Conservation (phyloP, 805 yeast genomes). For the Saccharomyces eubayanus region DNA sequence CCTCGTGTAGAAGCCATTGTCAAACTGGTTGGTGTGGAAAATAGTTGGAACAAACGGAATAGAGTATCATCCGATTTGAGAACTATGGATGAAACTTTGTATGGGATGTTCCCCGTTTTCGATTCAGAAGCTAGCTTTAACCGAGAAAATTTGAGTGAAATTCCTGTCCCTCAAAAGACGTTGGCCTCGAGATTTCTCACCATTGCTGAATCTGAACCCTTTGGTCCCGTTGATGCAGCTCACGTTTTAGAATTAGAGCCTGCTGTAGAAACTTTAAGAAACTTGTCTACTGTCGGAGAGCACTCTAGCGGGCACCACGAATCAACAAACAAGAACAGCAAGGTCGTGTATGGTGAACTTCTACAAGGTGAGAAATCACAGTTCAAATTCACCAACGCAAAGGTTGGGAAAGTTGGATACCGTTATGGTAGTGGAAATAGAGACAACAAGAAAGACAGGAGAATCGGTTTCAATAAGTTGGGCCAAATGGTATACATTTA, state of each 20-base stretch:
- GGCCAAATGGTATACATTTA: conserved; percentile 44
- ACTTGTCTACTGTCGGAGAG: conserved; percentile 52
- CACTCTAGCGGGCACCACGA: conserved; percentile 33
- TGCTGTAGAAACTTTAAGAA: conserved; percentile 70
- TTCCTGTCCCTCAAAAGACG: conserved; percentile 82
- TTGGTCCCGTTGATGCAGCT: conserved; percentile 95
- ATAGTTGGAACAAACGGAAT: conserved; percentile 47
- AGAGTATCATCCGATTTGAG: conserved; percentile 47
- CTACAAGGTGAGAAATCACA: conserved; percentile 60
- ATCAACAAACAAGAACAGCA: conserved; percentile 22
- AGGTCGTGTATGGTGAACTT: conserved; percentile 46
- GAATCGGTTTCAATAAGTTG: conserved; percentile 56
- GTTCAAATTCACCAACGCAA: conserved; percentile 69
- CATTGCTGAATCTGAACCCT: conserved; percentile 89
- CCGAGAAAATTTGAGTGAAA: conserved; percentile 81
- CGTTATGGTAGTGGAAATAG: conserved; percentile 88
- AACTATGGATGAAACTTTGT: conserved; percentile 54
- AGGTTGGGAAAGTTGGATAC: conserved; percentile 78
- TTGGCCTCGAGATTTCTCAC: conserved; percentile 75
- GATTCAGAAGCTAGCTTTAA: conserved; percentile 29
- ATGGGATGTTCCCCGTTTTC: conserved; percentile 75
- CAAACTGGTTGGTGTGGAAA: conserved; percentile 57
- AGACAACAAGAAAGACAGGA: conserved; percentile 80
- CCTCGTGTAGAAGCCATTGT: conserved; percentile 86
- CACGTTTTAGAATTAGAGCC: conserved; percentile 73